Base-by-base conservation (phyloP, 225 moss, liverwort and hornwort genomes). In the Ulota crispa region DNA sequence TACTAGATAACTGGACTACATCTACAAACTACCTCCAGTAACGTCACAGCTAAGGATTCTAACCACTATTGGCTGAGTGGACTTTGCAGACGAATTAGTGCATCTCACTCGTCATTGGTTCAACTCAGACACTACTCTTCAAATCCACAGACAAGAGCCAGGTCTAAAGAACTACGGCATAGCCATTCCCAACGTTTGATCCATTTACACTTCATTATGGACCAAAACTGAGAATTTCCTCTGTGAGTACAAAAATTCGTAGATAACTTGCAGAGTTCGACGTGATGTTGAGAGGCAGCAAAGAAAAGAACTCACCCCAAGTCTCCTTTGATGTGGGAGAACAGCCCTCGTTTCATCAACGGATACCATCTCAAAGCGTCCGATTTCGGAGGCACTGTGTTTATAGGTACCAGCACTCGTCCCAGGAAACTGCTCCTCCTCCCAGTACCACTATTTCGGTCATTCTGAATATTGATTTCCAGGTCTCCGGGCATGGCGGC, bases 261-360 rank as follows among this genome's bases (percentile, higher is more conserved):
- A 39, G 13, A 32, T 32, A 16, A 20, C 26, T 10, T 8, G 0
- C 1, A 64, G 55, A 39, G 18, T 20, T 7, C 0, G 27, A 10
- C 53, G 45, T 18, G 18, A 14, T 26, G 3, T 59, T 59, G 24
- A 54, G 54, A 27, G 59, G 65, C 15, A 72, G 43, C 34, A n/a
- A 47, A 30, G 0, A 26, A 64, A 68, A 47, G 31, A 0, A 68
- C 94, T 85, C 50, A 97, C 95, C 95, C 96, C 70, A 96, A 81
- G 69, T 96, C 95, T 39, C 95, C 95, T 80, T 96, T 95, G 50
- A 96, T 90, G 61, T 95, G 86, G 56, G 95, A 95, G 61, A 95
- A 93, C 0, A 95, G 81, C 0, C 92, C 90, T 42, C 96, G 92
- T 85, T 92, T 95, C 66, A 95, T 92, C 85, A 97, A 76, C 1